Evolutionary conservation across 75 land plant genomes (phyloP), one percentile per base, ranked within the genome.

Genomic region (Cryptomeria japonica): DNA sequence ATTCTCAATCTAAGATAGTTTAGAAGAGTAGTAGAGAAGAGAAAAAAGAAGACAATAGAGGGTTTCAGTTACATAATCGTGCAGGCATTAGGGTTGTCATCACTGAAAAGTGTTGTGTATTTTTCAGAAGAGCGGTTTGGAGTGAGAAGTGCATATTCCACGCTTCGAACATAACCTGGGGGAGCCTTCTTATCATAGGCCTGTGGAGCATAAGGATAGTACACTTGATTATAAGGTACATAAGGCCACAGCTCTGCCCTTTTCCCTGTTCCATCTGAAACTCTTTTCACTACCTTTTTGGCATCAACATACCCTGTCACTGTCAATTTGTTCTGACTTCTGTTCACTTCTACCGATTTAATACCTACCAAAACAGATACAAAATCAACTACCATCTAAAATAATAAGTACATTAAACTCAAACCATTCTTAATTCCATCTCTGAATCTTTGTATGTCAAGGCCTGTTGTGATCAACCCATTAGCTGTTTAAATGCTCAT

Each of bases 101-200:
- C 85, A 42, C 85, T 47, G 85, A 84, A 84, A 49, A 84, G 58
- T 11, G 85, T 11, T 14, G 85, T 84, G 16, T 84, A 84, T 49
- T 5, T 84, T 16, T 84, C 85, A 39, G 7, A n/a, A 44, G 85
- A 7, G 10, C 55, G 53, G 16, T 84, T 49, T 7, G 85, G 85
- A 51, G 53, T 84, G 14, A 51, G 44, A 15, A 47, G 55, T n/a
- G 85, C 14, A 34, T 46, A 13, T n/a, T 84, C 25, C 32, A 87
- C 91, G 58, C 91, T 92, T 42, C 96, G 77, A 56, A 95, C 94
- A 89, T 92, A 94, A 49, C 94, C 94, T 10, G 93, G 79, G 15
- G 96, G 96, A 41, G 96, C 96, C 83, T 89, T 95, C 90, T 91
- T 93, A 70, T 95, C 96, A 38, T 95, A 95, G 15, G 86, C 89